These are phyloP conservation scores for Mycosarcoma mackinlayi DNA, from an alignment of 1,284 basidiomycete species.

Conservation along the genomic window DNA sequence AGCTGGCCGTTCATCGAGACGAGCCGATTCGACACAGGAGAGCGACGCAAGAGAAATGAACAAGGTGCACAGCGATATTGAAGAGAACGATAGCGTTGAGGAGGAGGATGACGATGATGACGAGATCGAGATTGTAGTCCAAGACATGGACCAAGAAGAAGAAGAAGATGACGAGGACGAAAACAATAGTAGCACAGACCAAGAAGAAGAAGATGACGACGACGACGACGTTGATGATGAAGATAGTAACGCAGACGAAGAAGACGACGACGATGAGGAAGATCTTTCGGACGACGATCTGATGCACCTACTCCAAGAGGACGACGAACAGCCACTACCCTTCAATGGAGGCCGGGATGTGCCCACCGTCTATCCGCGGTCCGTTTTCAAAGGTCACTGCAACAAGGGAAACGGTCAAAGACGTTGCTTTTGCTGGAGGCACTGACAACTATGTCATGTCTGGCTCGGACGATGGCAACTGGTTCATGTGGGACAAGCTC, in stretches of 20 bases:
- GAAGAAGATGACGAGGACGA: not conserved
- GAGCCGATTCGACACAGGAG: not conserved
- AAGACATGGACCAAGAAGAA: not conserved
- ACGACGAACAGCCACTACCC: not conserved
- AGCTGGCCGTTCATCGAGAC: no score
- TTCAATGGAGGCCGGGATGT: slow-evolving; percentile 3
- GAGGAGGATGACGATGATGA: not conserved
- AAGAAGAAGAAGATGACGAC: not conserved
- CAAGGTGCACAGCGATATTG: not conserved
- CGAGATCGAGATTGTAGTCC: not conserved
- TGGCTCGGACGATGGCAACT: slow-evolving; percentile 85
- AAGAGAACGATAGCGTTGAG: not conserved
- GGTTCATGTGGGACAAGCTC: slow-evolving; percentile 74
- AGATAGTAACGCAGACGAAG: not conserved
- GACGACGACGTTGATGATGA: not conserved
- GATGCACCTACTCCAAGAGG: slow-evolving; percentile 5
- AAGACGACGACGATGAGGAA: slow-evolving; percentile 9
- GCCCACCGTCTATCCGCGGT: slow-evolving; percentile 77
- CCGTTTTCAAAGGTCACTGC: slow-evolving; percentile 78
- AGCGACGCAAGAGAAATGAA: not conserved
- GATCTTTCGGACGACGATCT: slow-evolving; percentile 17
- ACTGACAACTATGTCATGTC: slow-evolving; percentile 81
- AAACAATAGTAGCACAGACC: not conserved
- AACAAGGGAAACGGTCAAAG: slow-evolving; percentile 89
- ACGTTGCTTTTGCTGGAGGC: slow-evolving; percentile 86